Base-by-base conservation (phyloP, 352 stramenopile genomes). In the Pythium coloratum region DNA sequence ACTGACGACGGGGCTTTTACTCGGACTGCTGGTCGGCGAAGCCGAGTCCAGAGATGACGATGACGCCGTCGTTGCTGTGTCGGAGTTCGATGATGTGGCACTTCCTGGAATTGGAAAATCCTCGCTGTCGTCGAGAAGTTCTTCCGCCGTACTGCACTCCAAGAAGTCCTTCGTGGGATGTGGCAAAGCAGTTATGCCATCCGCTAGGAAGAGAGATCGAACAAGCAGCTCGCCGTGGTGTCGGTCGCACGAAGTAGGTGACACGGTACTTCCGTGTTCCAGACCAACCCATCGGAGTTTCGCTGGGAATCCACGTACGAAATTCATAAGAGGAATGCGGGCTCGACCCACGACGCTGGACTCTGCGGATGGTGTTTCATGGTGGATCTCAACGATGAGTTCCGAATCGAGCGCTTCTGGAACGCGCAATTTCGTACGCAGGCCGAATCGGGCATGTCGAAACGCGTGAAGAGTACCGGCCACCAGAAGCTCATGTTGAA, bases 231-330 rank as follows among this genome's bases (percentile, higher is more conserved):
- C 73, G 1, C 76, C 69, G 20, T 80, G 71, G 49, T 83, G 56
- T 16, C 77, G 53, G 0, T 74, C 70, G 34, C 60, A 70, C 7
- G 72, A 28, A 5, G 26, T 18, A 33, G 2, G 16, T 24, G 12
- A 6, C 61, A 51, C n/a, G 8, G 42, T 9, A 28, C 16, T 9
- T 46, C 67, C 9, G 40, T 67, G 50, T 5, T 70, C 36, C 18
- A 91, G 73, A 20, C 74, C 32, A 1, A 89, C 54, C 83, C 83
- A 91, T 59, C 83, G 79, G 59, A 87, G 67, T 50, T 90, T 91
- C 1, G 80, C 75, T 12, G 83, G 83, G 57, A 90, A 72, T 0
- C 83, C 83, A 53, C 80, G 80, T 9, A 91, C 71, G 34, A 91
- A 67, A 16, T 88, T 75, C 55, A 86, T 59, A 1, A 91, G 33